Evolutionary conservation across 176 grass and related monocot species (phyloP), one percentile per base, ranked within the genome.

Genomic region (Bolboschoenus planiculmis): DNA sequence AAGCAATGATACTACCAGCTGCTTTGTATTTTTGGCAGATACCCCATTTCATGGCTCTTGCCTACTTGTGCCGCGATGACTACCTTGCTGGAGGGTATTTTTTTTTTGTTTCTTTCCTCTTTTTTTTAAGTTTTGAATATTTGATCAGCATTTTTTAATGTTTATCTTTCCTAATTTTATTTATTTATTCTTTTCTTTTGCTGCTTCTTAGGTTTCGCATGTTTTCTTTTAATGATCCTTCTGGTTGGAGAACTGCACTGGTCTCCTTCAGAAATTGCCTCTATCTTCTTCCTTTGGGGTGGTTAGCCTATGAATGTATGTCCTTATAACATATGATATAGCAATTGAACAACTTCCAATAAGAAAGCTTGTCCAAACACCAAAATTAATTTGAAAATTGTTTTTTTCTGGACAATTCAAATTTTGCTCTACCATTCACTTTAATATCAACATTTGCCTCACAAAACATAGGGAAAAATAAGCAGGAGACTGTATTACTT

Each of bases 21-120:
- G 89, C 92, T 72, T 65, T 98, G 82, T 98, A 94, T 88, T 95
- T 79, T 81, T 98, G 95, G 95, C 95, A 98, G 80, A 85, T 98
- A 87, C 95, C 95, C 9, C 95, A 98, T 84, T 98, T 98, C 57
- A 98, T 98, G 95, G 90, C 95, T 66, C 95, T 98, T 42, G 95
- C 95, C 1, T 98, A 98, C 79, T 82, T 98, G 64, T 98, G 95
- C 81, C 92, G 95, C 1, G 57, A 64, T 13, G 95, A 98, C 85
- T 98, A 98, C 67, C 87, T 98, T 82, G 88, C 92, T 84, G 95
- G 95, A 93, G 92, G 95, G 95, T 98, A 90, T 83, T 7, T 89
- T 47, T 77, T 79, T 89, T 55, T 71, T 84, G 48, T 51, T 72
- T 72, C 18, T 81, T 31, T 21, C 7, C 35, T 58, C 14, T 13